phyloP scores from a whole-genome alignment of 2,329 filamentous ascomycete species.

The Fusarium sulawesiense region DNA sequence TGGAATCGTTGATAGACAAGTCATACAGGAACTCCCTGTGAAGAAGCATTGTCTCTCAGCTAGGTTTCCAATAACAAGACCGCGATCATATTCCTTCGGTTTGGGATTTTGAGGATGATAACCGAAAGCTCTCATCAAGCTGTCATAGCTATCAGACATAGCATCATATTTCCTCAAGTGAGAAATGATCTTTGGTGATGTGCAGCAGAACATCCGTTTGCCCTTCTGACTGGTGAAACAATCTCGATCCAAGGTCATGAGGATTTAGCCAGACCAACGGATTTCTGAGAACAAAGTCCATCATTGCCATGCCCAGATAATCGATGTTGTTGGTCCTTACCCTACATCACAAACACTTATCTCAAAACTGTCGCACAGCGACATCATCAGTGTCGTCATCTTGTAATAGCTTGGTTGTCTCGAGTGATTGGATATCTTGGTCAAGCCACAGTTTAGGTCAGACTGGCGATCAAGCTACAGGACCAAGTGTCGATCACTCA shows the following conservation, averaged over 20 bases:
- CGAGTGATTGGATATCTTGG: conserved; percentile 18
- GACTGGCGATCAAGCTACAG: conserved; percentile 24
- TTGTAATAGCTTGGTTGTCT: conserved; percentile 16
- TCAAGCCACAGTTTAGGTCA: conserved; percentile 26
- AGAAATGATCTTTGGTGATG: conserved; percentile 17
- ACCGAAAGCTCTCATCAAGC: not conserved
- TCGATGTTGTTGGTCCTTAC: conserved; percentile 2
- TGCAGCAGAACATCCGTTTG: not conserved
- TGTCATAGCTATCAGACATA: not conserved
- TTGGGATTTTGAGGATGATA: not conserved
- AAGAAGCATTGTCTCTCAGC: not conserved
- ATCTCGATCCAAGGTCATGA: conserved; percentile 4
- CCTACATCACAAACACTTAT: conserved; percentile 17
- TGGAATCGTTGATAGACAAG: not conserved
- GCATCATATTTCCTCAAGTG: not conserved
- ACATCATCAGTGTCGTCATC: conserved; percentile 32
- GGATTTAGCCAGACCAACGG: conserved; percentile 11
- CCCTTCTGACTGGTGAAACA: not conserved
- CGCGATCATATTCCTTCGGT: not conserved
- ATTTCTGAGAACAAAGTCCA: conserved; percentile 2
- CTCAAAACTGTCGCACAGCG: conserved; percentile 10
- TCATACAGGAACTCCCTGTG: not conserved
- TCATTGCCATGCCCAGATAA: conserved; percentile 13
- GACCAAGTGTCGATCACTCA: conserved; percentile 27
- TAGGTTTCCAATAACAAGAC: not conserved